Conservation (phyloP, 768 basidiomycete genomes). For the Crucibulum laeve region DNA sequence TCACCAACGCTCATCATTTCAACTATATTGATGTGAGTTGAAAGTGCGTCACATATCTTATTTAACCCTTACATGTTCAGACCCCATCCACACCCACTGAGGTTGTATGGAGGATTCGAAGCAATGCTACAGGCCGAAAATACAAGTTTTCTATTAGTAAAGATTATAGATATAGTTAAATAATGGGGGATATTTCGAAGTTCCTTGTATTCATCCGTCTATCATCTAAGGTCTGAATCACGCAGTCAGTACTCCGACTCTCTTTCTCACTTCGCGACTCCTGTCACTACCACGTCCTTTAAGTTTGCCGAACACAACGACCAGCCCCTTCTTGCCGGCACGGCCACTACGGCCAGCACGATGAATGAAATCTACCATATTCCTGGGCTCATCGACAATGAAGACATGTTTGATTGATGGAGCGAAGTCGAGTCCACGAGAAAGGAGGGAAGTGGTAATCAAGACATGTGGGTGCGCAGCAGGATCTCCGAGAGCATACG, state of each 20-base stretch:
- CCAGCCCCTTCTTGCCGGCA: slow-evolving; percentile 65
- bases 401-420: slow-evolving; percentile 78
- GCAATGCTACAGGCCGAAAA: no score
- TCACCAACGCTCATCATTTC: no score
- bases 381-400: slow-evolving; percentile 83
- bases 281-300: slow-evolving; percentile 58
- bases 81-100: no score
- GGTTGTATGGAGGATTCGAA: no score
- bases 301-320: slow-evolving; percentile 71
- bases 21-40: no score
- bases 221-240: no score
- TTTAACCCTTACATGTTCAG: no score
- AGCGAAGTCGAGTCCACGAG: slow-evolving; percentile 85
- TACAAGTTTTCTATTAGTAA: no score
- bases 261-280: slow-evolving; percentile 46
- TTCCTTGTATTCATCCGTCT: no score
- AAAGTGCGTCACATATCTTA: no score
- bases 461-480: slow-evolving; percentile 57
- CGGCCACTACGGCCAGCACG: slow-evolving; percentile 82
- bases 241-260: slow-evolving; percentile 36
- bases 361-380: slow-evolving; percentile 90
- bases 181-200: no score
- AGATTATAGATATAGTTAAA: no score
- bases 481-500: slow-evolving; percentile 19
- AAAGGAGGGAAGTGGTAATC: slow-evolving; percentile 87